Evolutionary conservation across 2,329 filamentous ascomycete genomes (phyloP).

Genomic region (Claviceps sorghi): DNA sequence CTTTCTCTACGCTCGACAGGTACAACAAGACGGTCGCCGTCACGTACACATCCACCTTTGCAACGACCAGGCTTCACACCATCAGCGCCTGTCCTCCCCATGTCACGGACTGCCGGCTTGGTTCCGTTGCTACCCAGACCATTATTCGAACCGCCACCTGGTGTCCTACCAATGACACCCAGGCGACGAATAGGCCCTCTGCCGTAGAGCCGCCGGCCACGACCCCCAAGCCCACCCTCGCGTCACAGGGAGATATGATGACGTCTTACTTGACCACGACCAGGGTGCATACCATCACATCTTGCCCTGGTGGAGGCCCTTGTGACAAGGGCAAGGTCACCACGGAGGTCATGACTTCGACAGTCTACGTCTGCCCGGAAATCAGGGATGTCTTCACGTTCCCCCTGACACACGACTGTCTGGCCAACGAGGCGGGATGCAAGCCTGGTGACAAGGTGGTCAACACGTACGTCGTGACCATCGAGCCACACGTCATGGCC

Average conservation of each 20-base stretch:
- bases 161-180: constrained; percentile 16
- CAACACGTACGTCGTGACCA: constrained; percentile 11
- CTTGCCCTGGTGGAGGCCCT: constrained; percentile 33
- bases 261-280: constrained; percentile 35
- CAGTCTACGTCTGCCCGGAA: constrained; percentile 11
- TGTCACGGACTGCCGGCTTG: constrained; percentile 15
- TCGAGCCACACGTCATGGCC: constrained; percentile 13
- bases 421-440: constrained; percentile 14
- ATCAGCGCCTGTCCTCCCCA: constrained; percentile 17
- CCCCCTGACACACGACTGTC: constrained; percentile 16
- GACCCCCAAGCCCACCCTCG: background rate
- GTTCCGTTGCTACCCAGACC: constrained; percentile 15
- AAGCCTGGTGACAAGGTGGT: constrained; percentile 13
- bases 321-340: constrained; percentile 11
- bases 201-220: background rate
- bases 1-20: constrained; percentile 5
- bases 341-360: constrained; percentile 13
- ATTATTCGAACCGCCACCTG: constrained; percentile 20
- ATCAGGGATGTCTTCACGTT: constrained; percentile 16
- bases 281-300: constrained; percentile 41
- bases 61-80: constrained; percentile 16
- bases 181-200: background rate
- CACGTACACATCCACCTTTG: constrained; percentile 16
- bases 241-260: constrained; percentile 5
- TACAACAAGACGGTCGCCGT: constrained; percentile 9